Conservation (phyloP, 2,329 filamentous ascomycete genomes). For the Ilyonectria robusta region DNA sequence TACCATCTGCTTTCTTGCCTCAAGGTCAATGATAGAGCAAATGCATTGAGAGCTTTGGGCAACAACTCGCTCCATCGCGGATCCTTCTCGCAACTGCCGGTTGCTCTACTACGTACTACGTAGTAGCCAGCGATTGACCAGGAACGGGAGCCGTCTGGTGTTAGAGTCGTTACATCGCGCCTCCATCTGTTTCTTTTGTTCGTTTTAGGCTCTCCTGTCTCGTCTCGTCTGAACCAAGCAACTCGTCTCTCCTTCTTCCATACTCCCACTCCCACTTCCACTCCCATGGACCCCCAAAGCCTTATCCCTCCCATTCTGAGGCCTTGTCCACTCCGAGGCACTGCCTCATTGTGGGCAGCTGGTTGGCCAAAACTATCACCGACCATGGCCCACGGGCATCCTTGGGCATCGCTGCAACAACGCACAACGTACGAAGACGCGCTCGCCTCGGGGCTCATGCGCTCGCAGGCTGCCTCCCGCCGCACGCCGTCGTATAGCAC, state of each 20-base stretch:
- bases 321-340: slow-evolving; percentile 27
- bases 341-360: slow-evolving; percentile 35
- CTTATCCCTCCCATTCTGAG: slow-evolving; percentile 9
- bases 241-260: background rate
- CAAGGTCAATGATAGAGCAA: slow-evolving; percentile 1
- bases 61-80: slow-evolving; percentile 2
- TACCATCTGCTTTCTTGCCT: slow-evolving; percentile 5
- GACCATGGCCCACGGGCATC: slow-evolving; percentile 21
- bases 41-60: slow-evolving; percentile 22
- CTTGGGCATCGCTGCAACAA: slow-evolving; percentile 24
- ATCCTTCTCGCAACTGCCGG: slow-evolving; percentile 26
- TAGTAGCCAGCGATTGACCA: slow-evolving; percentile 14
- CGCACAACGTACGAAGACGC: slow-evolving; percentile 24
- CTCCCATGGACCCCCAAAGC: slow-evolving; percentile 11
- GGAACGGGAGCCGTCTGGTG: slow-evolving; percentile 25
- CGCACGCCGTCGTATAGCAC: slow-evolving; percentile 12
- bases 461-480: slow-evolving; percentile 30
- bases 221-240: slow-evolving; percentile 39
- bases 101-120: background rate
- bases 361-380: slow-evolving; percentile 19
- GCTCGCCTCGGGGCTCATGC: slow-evolving; percentile 19
- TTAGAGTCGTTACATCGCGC: slow-evolving; percentile 32
- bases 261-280: slow-evolving; percentile 5
- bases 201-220: slow-evolving; percentile 33
- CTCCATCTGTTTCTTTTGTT: slow-evolving; percentile 30